phyloP scores from a whole-genome alignment of 495 filamentous ascomycete genomes.

The Cetradonia linearis region DNA sequence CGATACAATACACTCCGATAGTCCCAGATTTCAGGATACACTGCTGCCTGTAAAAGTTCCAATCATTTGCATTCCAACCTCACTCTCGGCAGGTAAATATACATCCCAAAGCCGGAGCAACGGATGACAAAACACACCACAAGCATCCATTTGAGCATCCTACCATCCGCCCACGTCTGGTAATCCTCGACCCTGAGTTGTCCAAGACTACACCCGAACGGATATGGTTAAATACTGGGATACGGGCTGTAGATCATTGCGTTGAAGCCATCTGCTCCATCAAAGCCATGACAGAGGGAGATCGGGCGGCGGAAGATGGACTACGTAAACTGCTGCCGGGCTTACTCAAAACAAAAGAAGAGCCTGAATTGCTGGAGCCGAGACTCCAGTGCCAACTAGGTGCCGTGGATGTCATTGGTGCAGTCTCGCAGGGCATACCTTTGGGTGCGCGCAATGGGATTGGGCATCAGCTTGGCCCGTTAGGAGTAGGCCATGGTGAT shows the following conservation, averaged over 20 bases:
- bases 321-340: slow-evolving; percentile 42
- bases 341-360: slow-evolving; percentile 39
- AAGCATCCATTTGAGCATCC: slow-evolving; percentile 45
- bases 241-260: slow-evolving; percentile 57
- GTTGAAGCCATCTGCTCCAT: slow-evolving; percentile 47
- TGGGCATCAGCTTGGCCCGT: slow-evolving; percentile 55
- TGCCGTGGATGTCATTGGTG: slow-evolving; percentile 46
- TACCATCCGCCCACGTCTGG: slow-evolving; percentile 38
- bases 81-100: slow-evolving; percentile 55
- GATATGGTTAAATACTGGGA: slow-evolving; percentile 52
- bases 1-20: slow-evolving; percentile 22
- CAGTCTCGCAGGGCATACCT: slow-evolving; percentile 38
- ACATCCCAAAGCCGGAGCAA: slow-evolving; percentile 46
- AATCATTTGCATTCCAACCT: slow-evolving; percentile 52
- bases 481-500: slow-evolving; percentile 56
- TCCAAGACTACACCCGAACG: slow-evolving; percentile 44
- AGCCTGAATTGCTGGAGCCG: slow-evolving; percentile 37
- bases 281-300: slow-evolving; percentile 32
- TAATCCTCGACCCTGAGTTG: slow-evolving; percentile 51
- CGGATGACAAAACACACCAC: slow-evolving; percentile 40
- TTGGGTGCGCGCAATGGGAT: slow-evolving; percentile 55
- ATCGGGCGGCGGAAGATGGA: slow-evolving; percentile 35
- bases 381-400: slow-evolving; percentile 45
- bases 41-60: slow-evolving; percentile 33
- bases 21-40: background rate